These are phyloP conservation scores for Coriolopsis trogii DNA, from an alignment of 1,284 basidiomycete genomes.

Conservation along the genomic window DNA sequence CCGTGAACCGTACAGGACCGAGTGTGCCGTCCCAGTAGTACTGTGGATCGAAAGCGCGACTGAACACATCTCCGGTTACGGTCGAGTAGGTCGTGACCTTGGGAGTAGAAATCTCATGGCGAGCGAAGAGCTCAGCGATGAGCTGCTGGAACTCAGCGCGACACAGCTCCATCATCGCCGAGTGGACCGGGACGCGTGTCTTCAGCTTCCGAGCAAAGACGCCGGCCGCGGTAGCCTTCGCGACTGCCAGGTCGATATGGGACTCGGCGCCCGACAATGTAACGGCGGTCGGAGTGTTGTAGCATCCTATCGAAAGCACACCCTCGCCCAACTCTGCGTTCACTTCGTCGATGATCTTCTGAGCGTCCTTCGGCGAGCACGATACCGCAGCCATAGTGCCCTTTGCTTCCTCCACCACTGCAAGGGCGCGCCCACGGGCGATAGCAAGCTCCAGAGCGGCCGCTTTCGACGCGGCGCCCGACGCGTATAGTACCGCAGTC, in stretches of 20 bases:
- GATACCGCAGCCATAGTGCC: constrained; percentile 47
- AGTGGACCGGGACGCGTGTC: constrained; percentile 38
- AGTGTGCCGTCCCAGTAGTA: constrained; percentile 41
- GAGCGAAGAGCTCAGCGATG: constrained; percentile 31
- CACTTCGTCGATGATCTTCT: constrained; percentile 25
- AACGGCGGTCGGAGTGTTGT: constrained; percentile 38
- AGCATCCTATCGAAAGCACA: constrained; percentile 39
- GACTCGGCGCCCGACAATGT: constrained; percentile 37
- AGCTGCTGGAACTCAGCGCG: constrained; percentile 25
- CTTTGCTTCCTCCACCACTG: constrained; percentile 33
- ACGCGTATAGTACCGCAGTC: constrained; percentile 45
- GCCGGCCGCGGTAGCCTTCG: constrained; percentile 30
- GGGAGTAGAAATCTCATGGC: constrained; percentile 21
- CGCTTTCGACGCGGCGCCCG: constrained; percentile 39
- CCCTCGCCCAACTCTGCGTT: constrained; percentile 11
- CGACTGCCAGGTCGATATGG: constrained; percentile 33
- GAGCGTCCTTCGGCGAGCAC: constrained; percentile 32
- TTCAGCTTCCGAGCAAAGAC: constrained; percentile 37
- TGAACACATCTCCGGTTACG: constrained; percentile 26
- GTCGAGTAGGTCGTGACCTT: constrained; percentile 29
- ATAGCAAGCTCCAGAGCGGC: constrained; percentile 46
- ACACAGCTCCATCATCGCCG: constrained; percentile 37
- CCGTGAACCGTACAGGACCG: constrained; percentile 35
- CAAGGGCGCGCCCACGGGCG: constrained; percentile 39
- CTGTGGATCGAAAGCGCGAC: constrained; percentile 24